These are phyloP conservation scores for Myochromella boudieri DNA, from an alignment of 768 basidiomycete genomes.

Conservation along the genomic window DNA sequence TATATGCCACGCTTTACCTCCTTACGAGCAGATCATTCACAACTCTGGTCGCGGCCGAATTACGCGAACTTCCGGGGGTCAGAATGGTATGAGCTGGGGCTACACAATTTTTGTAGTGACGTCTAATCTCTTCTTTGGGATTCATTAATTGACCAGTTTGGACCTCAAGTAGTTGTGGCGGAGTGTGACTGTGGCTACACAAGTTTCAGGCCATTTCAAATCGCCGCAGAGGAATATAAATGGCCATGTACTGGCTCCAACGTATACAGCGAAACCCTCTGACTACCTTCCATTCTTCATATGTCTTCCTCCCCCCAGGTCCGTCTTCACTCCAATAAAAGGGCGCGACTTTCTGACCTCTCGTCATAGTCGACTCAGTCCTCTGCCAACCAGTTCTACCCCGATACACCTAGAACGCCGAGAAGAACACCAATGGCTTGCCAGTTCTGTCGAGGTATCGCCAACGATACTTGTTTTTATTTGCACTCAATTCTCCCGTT, in stretches of 20 bases:
- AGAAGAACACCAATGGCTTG: conserved; percentile 70
- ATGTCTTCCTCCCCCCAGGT: conserved; percentile 19
- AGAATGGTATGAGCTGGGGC: conserved; percentile 8
- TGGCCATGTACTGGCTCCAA: neutral
- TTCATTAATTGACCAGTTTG: conserved; percentile 3
- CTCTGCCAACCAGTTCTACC: conserved; percentile 5
- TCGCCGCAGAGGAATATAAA: conserved; percentile 10
- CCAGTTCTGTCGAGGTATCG: conserved; percentile 66
- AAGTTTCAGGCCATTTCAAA: conserved; percentile 8
- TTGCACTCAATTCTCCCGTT: neutral
- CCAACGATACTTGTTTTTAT: neutral
- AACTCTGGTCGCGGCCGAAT: conserved; percentile 5
- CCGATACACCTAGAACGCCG: conserved; percentile 24
- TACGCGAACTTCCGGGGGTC: conserved; percentile 14
- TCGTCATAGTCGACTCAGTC: conserved; percentile 1
- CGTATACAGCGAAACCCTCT: neutral
- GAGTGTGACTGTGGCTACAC: conserved; percentile 4
- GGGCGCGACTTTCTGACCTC: neutral
- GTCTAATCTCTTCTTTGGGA: conserved; percentile 3
- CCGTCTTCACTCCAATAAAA: neutral
- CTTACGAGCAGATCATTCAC: conserved; percentile 6
- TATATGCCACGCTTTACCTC: conserved; percentile 10
- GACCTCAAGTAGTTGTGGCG: conserved; percentile 15
- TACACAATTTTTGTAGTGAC: conserved; percentile 2
- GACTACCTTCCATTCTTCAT: neutral